phyloP scores from a whole-genome alignment of 2,329 filamentous ascomycete genomes.

The Pseudopyricularia cyperi region DNA sequence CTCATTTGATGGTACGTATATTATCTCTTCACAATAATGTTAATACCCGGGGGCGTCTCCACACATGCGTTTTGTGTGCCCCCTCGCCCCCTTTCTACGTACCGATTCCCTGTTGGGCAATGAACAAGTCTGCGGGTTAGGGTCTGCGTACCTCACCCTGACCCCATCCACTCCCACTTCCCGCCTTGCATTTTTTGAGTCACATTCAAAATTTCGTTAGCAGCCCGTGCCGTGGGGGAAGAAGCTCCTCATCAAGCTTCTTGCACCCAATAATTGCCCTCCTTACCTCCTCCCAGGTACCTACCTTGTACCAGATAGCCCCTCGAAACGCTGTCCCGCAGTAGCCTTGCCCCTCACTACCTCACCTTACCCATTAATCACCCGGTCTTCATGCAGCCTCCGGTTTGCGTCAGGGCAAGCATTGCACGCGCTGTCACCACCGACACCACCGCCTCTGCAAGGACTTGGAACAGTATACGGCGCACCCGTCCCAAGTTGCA shows the following conservation, averaged over 20 bases:
- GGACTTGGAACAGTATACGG: not conserved
- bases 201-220: not conserved
- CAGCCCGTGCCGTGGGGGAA: not conserved
- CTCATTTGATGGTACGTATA: too few relatives aligned
- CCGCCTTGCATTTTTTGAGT: not conserved
- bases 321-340: not conserved
- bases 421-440: conserved; percentile 1
- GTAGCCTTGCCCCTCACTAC: not conserved
- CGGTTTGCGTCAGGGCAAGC: not conserved
- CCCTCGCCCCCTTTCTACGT: too few relatives aligned
- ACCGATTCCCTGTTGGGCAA: too few relatives aligned
- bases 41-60: too few relatives aligned
- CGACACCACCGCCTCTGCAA: not conserved
- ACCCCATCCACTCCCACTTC: not conserved
- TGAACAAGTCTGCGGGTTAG: too few relatives aligned
- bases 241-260: not conserved
- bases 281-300: not conserved
- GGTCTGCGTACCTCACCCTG: not conserved
- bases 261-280: not conserved
- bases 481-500: not conserved
- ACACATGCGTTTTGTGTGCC: too few relatives aligned
- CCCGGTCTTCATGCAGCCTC: conserved; percentile 2
- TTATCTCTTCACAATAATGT: too few relatives aligned
- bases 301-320: not conserved
- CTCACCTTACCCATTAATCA: not conserved